Percentiles rank a stretch among this genome's conserved stretches.
These are phyloP conservation scores for Aspergillus udagawae DNA, from an alignment of 2,329 filamentous ascomycete species.

Conservation along the genomic window DNA sequence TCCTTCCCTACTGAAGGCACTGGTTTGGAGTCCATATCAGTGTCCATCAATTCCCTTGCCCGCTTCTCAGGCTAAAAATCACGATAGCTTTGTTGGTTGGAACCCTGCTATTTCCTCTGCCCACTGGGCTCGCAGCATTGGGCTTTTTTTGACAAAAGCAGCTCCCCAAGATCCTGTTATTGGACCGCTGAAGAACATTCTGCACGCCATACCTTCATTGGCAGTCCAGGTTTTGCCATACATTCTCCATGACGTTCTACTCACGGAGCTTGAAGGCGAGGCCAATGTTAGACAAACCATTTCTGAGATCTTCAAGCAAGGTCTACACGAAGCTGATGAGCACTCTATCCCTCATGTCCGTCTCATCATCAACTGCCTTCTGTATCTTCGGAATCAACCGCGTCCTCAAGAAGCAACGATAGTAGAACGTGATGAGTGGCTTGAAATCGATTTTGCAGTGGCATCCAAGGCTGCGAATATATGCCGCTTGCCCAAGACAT, in stretches of 20 bases:
- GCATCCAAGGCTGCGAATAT: constrained; percentile 67
- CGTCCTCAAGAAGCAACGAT: constrained; percentile 72
- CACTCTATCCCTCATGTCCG: constrained; percentile 60
- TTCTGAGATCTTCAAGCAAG: constrained; percentile 62
- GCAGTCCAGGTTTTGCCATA: constrained; percentile 75
- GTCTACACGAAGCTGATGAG: constrained; percentile 50
- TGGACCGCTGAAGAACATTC: constrained; percentile 61
- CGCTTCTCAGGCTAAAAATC: constrained; percentile 15
- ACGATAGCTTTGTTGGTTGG: constrained; percentile 13
- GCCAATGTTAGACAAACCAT: constrained; percentile 58
- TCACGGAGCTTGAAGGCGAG: constrained; percentile 61
- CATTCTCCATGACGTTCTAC: constrained; percentile 75
- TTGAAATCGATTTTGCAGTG: constrained; percentile 72
- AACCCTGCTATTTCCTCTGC: constrained; percentile 18
- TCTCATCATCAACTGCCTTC: constrained; percentile 70
- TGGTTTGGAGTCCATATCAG: constrained; percentile 41
- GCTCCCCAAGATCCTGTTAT: constrained; percentile 64
- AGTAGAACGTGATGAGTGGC: constrained; percentile 75
- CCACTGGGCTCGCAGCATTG: constrained; percentile 34
- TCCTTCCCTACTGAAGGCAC: constrained; percentile 33
- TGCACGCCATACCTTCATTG: constrained; percentile 64
- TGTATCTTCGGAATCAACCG: constrained; percentile 83
- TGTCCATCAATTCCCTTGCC: constrained; percentile 32
- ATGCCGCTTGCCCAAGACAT: constrained; percentile 84
- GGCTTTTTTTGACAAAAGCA: constrained; percentile 54